Conservation (phyloP, 1,284 basidiomycete species). For the Lignosus rhinocerotis region DNA sequence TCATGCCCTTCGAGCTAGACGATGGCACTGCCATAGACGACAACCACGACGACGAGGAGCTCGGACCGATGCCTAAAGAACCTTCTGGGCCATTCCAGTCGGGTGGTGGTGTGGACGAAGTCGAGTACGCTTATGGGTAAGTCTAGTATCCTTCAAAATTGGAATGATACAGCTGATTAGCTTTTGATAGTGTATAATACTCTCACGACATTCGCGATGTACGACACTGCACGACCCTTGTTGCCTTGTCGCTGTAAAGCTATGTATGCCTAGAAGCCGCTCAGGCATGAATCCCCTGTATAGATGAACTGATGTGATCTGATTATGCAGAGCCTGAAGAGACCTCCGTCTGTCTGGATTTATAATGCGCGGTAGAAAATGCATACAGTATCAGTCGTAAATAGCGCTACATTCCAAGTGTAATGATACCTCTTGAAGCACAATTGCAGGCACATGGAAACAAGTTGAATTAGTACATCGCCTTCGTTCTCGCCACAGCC, state of each 20-base stretch:
- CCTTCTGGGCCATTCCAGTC: constrained; percentile 69
- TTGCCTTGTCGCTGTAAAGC: too few relatives aligned
- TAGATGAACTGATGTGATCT: too few relatives aligned
- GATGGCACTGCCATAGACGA: constrained; percentile 68
- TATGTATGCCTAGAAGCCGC: too few relatives aligned
- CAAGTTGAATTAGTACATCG: constrained; percentile 28
- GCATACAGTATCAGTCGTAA: neutral
- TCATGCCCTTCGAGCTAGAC: constrained; percentile 78
- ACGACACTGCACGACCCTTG: too few relatives aligned
- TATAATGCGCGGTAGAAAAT: too few relatives aligned
- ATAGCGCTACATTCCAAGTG: neutral
- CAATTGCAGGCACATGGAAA: neutral
- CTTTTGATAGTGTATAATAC: neutral
- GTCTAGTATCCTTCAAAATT: constrained; percentile 30
- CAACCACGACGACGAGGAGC: constrained; percentile 53
- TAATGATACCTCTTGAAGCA: neutral
- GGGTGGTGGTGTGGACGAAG: constrained; percentile 82
- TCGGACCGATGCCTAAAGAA: constrained; percentile 78
- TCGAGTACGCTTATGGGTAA: constrained; percentile 84
- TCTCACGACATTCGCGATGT: neutral
- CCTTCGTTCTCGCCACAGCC: constrained; percentile 61
- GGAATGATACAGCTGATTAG: neutral
- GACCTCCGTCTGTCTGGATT: too few relatives aligned
- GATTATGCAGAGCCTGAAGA: too few relatives aligned
- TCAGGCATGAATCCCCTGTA: too few relatives aligned